Conservation (phyloP, 805 yeast species). For the Candida khao-thaluensis region DNA sequence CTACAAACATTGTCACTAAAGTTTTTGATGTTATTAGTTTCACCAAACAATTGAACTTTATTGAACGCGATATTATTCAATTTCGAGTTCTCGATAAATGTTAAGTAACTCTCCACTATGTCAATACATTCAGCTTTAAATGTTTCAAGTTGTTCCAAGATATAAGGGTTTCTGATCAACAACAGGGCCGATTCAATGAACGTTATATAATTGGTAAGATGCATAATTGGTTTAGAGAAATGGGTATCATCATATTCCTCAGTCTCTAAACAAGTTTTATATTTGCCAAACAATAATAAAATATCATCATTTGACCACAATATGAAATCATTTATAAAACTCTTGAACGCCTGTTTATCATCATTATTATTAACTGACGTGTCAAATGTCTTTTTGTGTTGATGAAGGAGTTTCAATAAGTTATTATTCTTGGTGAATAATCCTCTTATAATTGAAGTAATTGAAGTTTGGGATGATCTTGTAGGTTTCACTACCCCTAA, state of each 20-base stretch:
- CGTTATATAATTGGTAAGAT: conserved; percentile 27
- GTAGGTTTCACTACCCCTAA: conserved; percentile 34
- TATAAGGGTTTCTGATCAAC: conserved; percentile 38
- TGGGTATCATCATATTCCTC: conserved; percentile 17
- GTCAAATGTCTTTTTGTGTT: conserved; percentile 6
- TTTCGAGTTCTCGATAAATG: conserved; percentile 15
- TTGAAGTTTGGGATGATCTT: conserved; percentile 22
- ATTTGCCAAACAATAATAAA: conserved; percentile 35
- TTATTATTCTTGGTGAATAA: conserved; percentile 36
- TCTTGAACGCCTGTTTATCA: conserved; percentile 29
- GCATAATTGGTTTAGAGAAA: conserved; percentile 31
- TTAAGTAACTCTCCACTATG: conserved; percentile 17
- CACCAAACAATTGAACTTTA: conserved; percentile 31
- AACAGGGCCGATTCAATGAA: conserved; percentile 25
- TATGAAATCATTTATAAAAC: conserved; percentile 37
- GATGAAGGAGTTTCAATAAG: conserved; percentile 12
- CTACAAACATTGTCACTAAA: conserved; percentile 30
- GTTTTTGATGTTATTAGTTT: conserved; percentile 11
- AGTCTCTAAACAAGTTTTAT: conserved; percentile 17
- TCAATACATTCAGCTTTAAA: conserved; percentile 16
- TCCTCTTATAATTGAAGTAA: conserved; percentile 38
- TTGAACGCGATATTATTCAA: conserved; percentile 37
- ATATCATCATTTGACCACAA: conserved; percentile 38
- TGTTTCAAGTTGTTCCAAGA: conserved; percentile 28
- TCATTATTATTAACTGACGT: conserved; percentile 17